Evolutionary conservation across 768 basidiomycete genomes (phyloP).

Genomic region (Rhodotorula sphaerocarpa): DNA sequence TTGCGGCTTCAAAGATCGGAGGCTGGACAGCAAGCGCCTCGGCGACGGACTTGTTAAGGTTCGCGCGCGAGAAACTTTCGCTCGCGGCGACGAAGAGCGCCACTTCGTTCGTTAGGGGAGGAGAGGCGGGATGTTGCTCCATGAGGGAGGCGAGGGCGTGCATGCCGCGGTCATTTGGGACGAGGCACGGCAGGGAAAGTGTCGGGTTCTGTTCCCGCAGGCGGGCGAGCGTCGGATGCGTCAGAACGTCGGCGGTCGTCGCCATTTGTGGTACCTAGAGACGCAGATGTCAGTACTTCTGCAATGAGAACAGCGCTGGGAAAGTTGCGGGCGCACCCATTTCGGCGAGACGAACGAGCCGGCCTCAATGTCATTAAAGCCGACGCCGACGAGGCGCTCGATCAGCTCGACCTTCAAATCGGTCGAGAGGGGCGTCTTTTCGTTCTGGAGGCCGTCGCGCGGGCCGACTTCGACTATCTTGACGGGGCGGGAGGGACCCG

Average conservation of each 20-base stretch:
- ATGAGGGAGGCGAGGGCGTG: slow-evolving; percentile 23
- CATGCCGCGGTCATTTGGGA: slow-evolving; percentile 29
- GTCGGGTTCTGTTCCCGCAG: slow-evolving; percentile 5
- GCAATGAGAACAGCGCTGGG: background rate
- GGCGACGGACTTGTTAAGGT: slow-evolving; percentile 65
- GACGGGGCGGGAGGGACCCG: slow-evolving; percentile 6
- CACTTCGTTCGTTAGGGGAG: slow-evolving; percentile 59
- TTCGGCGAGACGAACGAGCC: slow-evolving; percentile 29
- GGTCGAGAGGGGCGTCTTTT: slow-evolving; percentile 62
- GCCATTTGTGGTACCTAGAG: slow-evolving; percentile 33
- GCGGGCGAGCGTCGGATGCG: background rate
- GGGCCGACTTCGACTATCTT: slow-evolving; percentile 82
- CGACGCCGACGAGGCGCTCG: slow-evolving; percentile 52
- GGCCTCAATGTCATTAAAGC: slow-evolving; percentile 17
- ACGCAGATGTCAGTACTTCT: background rate
- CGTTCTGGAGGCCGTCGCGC: slow-evolving; percentile 85
- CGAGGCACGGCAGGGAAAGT: slow-evolving; percentile 31
- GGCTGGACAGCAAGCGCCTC: slow-evolving; percentile 62
- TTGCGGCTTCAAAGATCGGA: slow-evolving; percentile 57
- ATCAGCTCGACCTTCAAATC: slow-evolving; percentile 72
- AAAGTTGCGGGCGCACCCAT: slow-evolving; percentile 15
- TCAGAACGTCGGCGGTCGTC: slow-evolving; percentile 22
- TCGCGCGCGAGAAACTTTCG: slow-evolving; percentile 74
- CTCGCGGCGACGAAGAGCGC: slow-evolving; percentile 83
- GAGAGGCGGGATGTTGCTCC: slow-evolving; percentile 1